A percentile compares a stretch with the other conserved stretches of the same genome.
Conservation (phyloP, 164 flowering plant species). For the Dillenia suffruticosa region DNA sequence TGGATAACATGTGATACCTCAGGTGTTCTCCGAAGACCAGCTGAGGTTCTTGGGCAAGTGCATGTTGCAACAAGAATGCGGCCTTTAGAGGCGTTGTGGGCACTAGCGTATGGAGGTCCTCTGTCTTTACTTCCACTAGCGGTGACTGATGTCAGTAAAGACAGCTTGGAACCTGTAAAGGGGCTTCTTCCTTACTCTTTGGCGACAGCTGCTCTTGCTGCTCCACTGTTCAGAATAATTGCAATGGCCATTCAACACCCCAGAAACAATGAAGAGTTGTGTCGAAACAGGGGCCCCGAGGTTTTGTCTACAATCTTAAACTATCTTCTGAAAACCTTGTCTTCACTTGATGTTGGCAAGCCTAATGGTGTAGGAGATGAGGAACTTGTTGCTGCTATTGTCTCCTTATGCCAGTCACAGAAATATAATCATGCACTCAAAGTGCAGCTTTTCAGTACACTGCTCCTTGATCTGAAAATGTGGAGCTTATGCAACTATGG, state of each 20-base stretch:
- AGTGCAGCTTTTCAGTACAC: conserved; percentile 81
- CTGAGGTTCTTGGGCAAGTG: conserved; percentile 99
- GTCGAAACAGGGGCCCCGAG: conserved; percentile 81
- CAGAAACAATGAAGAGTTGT: conserved; percentile 83
- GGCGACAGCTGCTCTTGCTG: conserved; percentile 74
- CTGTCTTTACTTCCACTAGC: conserved; percentile 88
- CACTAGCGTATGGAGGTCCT: conserved; percentile 93
- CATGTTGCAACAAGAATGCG: conserved; percentile 83
- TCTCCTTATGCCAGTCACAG: conserved; percentile 87
- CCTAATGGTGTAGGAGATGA: conserved; percentile 76
- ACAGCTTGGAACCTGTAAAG: conserved; percentile 63
- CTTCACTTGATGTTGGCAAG: conserved; percentile 55
- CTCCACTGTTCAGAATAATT: conserved; percentile 82
- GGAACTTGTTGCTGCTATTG: conserved; percentile 94
- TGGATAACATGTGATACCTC: conserved; percentile 10
- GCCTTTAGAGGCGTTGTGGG: conserved; percentile 90
- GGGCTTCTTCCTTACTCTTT: conserved; percentile 50
- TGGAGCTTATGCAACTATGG: conserved; percentile 99
- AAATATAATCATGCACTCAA: conserved; percentile 71
- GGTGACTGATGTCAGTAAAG: conserved; percentile 62
- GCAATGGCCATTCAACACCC: conserved; percentile 81
- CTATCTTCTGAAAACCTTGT: conserved; percentile 68
- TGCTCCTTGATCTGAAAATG: conserved; percentile 83
- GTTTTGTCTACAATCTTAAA: conserved; percentile 74
- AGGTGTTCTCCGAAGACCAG: conserved; percentile 87